Evolutionary conservation across 768 basidiomycete species (phyloP), one percentile per base, ranked within the genome.

Genomic region (Xerocomellus intermedius): DNA sequence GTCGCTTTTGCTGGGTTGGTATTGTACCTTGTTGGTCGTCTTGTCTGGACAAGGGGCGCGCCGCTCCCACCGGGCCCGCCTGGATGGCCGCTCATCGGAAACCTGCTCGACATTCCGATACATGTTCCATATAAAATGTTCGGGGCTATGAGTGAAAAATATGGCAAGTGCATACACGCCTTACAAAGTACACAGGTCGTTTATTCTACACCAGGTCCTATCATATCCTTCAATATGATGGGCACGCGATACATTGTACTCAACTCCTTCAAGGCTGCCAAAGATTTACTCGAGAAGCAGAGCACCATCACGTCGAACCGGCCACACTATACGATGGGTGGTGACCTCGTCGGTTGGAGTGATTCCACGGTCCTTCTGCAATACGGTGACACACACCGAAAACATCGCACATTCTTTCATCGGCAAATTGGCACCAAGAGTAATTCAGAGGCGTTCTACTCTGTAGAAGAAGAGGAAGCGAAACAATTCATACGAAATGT

Each of bases 61-160:
- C 52, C 42, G 2, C 50, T 46, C 24, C 62, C 51, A 5, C 63
- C 56, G 8, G 59, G 62, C 2, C 62, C 62, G 0, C 12, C 38
- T 22, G 58, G 55, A 22, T 55, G 50, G 42, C 81, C 75, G 6
- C 36, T 84, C 8, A 67, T 84, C 35, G 82, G 83, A 32, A 84
- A 83, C 58, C 59, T 80, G 3, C 64, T 81, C 19, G 81, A 84
- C 58, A 76, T 84, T 75, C 82, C 82, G 26, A 67, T 68, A 10
- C 70, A 74, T 39, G 69, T 73, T 44, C 77, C 79, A 53, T 83
- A 82, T 79, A 52, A 79, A 13, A 79, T 77, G 0, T 81, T 81
- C 53, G 73, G 77, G 9, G 70, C 5, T 6, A 26, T 26, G 26
- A 26, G 26, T 6, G 26, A 7, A 26, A 26, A 26, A 26, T 26